Conservation (phyloP, 306 rosid species). For the Abrus pulchellus region DNA sequence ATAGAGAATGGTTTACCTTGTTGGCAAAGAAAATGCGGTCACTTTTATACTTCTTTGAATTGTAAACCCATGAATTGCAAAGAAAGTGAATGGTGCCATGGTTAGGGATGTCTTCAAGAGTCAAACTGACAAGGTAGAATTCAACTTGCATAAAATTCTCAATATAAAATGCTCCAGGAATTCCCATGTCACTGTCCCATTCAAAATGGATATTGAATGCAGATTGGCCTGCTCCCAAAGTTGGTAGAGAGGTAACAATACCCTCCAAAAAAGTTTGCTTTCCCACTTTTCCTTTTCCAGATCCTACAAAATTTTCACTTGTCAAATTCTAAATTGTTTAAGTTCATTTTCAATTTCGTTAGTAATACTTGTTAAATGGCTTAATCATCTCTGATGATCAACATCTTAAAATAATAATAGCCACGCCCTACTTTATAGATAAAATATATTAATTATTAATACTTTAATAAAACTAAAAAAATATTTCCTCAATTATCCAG, state of each 20-base stretch:
- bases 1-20: conserved; percentile 47
- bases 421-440: no score
- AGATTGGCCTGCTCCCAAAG: conserved; percentile 55
- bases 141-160: conserved; percentile 58
- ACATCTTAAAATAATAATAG: no score
- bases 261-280: conserved; percentile 55
- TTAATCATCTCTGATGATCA: no score
- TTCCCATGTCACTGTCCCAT: conserved; percentile 61
- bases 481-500: no score
- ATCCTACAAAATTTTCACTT: no score
- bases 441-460: no score
- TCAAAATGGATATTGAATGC: conserved; percentile 59
- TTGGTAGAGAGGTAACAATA: conserved; percentile 46
- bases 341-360: no score
- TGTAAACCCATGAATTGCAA: conserved; percentile 82
- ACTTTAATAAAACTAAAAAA: no score
- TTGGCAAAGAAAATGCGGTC: conserved; percentile 73
- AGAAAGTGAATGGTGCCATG: conserved; percentile 59
- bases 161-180: conserved; percentile 67
- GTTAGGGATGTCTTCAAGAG: conserved; percentile 63
- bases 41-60: conserved; percentile 33
- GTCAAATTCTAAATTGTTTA: no score
- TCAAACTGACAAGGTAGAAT: conserved; percentile 67
- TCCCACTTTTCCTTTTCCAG: conserved; percentile 60
- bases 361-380: no score